A percentile compares a stretch with the other conserved stretches of the same genome.
Evolutionary conservation across 2,329 filamentous ascomycete species (phyloP).

Genomic region (Cladosporium sp.): DNA sequence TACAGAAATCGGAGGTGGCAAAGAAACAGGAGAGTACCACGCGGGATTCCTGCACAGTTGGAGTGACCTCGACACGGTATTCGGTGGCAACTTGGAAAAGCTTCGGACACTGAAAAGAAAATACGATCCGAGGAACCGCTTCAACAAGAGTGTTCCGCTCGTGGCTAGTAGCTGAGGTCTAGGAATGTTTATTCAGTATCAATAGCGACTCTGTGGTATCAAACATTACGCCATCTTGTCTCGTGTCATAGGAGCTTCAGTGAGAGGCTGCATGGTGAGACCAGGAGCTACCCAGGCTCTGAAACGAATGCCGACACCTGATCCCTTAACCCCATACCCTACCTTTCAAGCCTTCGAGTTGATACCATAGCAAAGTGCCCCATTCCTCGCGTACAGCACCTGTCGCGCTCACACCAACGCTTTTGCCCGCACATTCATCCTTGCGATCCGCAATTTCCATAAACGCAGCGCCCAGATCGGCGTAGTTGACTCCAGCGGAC

Average conservation of each 20-base stretch:
- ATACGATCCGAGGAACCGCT: conserved; percentile 27
- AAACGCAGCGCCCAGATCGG: conserved; percentile 28
- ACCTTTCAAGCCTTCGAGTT: conserved; percentile 19
- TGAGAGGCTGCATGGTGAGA: neutral
- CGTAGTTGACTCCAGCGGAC: conserved; percentile 23
- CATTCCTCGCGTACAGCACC: conserved; percentile 25
- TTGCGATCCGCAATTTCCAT: conserved; percentile 26
- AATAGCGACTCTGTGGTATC: neutral
- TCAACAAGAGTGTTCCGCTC: conserved; percentile 28
- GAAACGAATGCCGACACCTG: neutral
- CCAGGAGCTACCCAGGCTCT: neutral
- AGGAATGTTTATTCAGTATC: neutral
- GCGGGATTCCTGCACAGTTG: conserved; percentile 30
- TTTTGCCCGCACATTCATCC: conserved; percentile 23
- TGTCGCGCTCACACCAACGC: conserved; percentile 25
- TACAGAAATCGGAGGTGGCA: conserved; percentile 23
- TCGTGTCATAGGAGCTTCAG: neutral
- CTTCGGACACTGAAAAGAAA: conserved; percentile 26
- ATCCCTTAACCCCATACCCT: conserved; percentile 22
- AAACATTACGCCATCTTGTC: neutral
- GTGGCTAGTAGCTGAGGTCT: neutral
- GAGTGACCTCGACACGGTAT: conserved; percentile 27
- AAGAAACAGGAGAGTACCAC: conserved; percentile 29
- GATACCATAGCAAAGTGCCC: conserved; percentile 21
- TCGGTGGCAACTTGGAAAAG: conserved; percentile 28